Evolutionary conservation across 2,329 filamentous ascomycete genomes (phyloP).

Genomic region (Coniella lustricola): DNA sequence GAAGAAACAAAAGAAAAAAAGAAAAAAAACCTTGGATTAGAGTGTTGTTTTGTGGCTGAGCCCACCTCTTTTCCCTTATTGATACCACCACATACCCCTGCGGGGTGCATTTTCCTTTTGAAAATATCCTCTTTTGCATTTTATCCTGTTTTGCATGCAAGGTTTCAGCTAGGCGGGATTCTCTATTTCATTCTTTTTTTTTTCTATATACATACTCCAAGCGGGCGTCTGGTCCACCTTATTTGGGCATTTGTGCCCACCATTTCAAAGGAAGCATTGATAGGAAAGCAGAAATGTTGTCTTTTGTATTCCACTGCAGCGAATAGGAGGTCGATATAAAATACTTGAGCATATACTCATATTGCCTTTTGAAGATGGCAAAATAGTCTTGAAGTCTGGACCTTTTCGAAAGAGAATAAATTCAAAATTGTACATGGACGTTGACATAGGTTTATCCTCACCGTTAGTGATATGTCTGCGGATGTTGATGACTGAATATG

Average conservation of each 20-base stretch:
- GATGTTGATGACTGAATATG: too few species aligned
- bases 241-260: neutral
- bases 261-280: conserved; percentile 6
- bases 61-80: conserved; percentile 8
- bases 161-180: neutral
- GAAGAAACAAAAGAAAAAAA: conserved; percentile 12
- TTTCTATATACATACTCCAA: neutral
- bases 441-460: too few species aligned
- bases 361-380: too few species aligned
- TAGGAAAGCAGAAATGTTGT: neutral
- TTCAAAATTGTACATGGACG: too few species aligned
- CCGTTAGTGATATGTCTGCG: too few species aligned
- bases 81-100: conserved; percentile 15
- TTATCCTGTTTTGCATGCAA: neutral
- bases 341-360: neutral
- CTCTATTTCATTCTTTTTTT: neutral
- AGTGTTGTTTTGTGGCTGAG: conserved; percentile 10
- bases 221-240: neutral
- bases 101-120: neutral
- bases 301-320: neutral
- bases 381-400: too few species aligned
- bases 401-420: too few species aligned
- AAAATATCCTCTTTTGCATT: neutral
- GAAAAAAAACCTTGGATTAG: conserved; percentile 13
- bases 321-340: neutral